phyloP scores from a whole-genome alignment of 148 eudicot genomes.

The Vaccinium macrocarpon region DNA sequence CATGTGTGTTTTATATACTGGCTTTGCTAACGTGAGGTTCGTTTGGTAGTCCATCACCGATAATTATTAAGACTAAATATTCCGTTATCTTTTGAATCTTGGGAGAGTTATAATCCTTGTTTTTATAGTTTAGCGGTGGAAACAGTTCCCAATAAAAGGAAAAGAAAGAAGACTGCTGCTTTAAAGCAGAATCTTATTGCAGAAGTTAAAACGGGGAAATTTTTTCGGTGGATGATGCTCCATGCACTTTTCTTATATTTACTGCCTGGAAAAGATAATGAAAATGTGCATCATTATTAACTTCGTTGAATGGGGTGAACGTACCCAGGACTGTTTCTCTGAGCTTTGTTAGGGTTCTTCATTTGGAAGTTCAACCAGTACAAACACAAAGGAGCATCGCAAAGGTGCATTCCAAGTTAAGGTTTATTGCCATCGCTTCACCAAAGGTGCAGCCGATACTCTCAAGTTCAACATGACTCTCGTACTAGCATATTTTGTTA shows the following conservation, averaged over 20 bases:
- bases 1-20: too few species aligned
- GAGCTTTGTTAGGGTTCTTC: too few species aligned
- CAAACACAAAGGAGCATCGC: too few species aligned
- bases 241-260: conserved; percentile 1
- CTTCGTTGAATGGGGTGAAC: too few species aligned
- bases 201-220: not conserved
- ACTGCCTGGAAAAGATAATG: not conserved
- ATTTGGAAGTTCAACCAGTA: too few species aligned
- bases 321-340: too few species aligned
- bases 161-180: not conserved
- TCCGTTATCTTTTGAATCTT: not conserved
- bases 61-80: not conserved
- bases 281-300: not conserved
- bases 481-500: not conserved
- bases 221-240: not conserved
- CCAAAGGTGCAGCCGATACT: too few species aligned
- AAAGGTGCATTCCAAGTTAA: too few species aligned
- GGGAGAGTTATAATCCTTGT: not conserved
- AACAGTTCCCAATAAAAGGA: not conserved
- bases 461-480: too few species aligned
- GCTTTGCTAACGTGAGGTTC: not conserved
- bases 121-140: not conserved
- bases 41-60: not conserved
- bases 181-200: not conserved
- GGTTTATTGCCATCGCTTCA: too few species aligned